These are phyloP conservation scores for Lolium multiflorum DNA, from an alignment of 176 grass and related monocot genomes.

Conservation along the genomic window DNA sequence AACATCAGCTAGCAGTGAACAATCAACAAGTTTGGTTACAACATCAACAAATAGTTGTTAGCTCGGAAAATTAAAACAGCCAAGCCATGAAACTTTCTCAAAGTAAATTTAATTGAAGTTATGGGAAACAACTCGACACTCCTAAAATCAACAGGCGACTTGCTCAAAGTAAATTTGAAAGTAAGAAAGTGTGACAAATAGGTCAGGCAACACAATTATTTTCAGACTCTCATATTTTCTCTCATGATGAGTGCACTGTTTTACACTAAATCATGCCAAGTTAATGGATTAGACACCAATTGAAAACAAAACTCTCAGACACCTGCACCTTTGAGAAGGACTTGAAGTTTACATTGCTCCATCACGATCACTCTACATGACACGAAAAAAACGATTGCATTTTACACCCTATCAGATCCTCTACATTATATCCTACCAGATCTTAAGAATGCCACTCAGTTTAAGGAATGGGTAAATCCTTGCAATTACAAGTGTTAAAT, in stretches of 20 bases:
- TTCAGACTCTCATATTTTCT: background rate
- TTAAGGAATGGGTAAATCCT: background rate
- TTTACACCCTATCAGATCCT: background rate
- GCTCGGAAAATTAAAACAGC: background rate
- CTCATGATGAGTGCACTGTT: background rate
- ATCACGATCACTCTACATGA: background rate
- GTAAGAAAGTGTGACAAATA: background rate
- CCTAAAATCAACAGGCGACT: background rate
- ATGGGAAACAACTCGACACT: background rate
- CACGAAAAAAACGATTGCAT: background rate
- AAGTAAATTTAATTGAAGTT: slow-evolving; percentile 3
- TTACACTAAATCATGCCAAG: background rate
- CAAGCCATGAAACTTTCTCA: background rate
- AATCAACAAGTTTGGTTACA: no score
- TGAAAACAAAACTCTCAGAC: background rate
- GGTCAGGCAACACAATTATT: no score
- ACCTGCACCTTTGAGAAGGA: background rate
- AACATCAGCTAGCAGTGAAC: background rate
- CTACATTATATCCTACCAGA: background rate
- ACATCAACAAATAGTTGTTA: no score
- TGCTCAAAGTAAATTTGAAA: background rate
- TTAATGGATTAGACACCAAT: background rate
- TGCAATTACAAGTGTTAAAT: background rate
- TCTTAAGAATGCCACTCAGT: background rate
- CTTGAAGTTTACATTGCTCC: background rate